Percentiles rank a stretch among this genome's conserved stretches.
Conservation (phyloP, 805 yeast species). For the Myxozyma geophila region DNA sequence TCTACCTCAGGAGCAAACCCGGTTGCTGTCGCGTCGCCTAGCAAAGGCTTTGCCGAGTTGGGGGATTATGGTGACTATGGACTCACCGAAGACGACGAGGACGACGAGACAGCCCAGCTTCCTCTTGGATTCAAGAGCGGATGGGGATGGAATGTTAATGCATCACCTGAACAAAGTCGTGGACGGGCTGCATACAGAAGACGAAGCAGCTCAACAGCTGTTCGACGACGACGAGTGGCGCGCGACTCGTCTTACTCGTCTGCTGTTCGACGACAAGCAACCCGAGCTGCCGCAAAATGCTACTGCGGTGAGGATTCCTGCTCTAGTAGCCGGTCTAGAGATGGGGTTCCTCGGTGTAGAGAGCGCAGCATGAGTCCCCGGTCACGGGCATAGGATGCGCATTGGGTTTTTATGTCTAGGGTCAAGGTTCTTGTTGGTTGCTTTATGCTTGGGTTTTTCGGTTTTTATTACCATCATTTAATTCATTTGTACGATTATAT, state of each 20-base stretch:
- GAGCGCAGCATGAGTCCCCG: slow-evolving; percentile 21
- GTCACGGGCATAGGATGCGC: neutral
- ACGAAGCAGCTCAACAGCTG: slow-evolving; percentile 7
- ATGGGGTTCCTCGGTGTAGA: slow-evolving; percentile 10
- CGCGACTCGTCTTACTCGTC: slow-evolving; percentile 9
- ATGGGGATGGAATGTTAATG: slow-evolving; percentile 29
- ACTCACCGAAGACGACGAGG: neutral
- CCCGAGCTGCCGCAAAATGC: slow-evolving; percentile 5
- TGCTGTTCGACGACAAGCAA: neutral
- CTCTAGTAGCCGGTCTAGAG: neutral
- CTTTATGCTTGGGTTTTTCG: neutral
- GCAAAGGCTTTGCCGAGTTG: neutral
- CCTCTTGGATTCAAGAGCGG: slow-evolving; percentile 31
- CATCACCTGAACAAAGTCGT: slow-evolving; percentile 1
- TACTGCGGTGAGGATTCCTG: slow-evolving; percentile 14
- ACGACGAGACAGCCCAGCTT: slow-evolving; percentile 2
- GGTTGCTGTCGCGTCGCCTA: slow-evolving; percentile 14
- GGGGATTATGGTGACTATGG: neutral
- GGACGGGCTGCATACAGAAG: slow-evolving; percentile 13
- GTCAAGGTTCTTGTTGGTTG: slow-evolving; percentile 5
- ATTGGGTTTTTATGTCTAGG: neutral
- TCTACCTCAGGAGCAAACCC: neutral
- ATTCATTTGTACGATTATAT: neutral
- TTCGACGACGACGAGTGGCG: neutral
- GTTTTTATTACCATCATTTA: neutral